A percentile compares a stretch with the other conserved stretches of the same genome.
phyloP scores from a whole-genome alignment of 1,284 basidiomycete genomes.

The Cerioporus squamosus region DNA sequence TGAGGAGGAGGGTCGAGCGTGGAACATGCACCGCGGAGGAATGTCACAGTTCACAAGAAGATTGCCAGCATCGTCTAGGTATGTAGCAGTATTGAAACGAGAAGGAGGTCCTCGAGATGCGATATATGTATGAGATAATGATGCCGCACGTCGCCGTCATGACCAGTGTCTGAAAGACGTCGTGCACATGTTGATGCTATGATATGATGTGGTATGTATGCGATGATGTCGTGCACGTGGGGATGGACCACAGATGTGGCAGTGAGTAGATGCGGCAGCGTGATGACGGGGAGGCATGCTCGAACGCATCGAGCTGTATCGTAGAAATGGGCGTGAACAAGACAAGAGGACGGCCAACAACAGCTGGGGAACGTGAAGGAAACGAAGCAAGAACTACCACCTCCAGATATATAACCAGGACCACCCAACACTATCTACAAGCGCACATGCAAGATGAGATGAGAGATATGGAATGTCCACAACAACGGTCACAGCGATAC shows the following conservation, averaged over 20 bases:
- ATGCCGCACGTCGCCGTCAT: not conserved
- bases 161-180: too few relatives aligned
- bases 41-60: not conserved
- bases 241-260: too few relatives aligned
- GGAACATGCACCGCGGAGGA: not conserved
- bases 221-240: too few relatives aligned
- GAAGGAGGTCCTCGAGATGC: not conserved
- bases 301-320: too few relatives aligned
- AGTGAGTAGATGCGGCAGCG: too few relatives aligned
- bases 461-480: not conserved
- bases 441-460: not conserved
- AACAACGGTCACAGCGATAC: not conserved
- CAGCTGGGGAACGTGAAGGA: not conserved
- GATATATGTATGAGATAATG: not conserved
- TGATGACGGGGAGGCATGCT: too few relatives aligned
- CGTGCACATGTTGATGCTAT: too few relatives aligned
- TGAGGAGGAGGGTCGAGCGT: not conserved
- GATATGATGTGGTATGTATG: too few relatives aligned
- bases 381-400: not conserved
- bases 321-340: not conserved
- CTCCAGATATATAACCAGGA: not conserved
- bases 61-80: slow-evolving; percentile 8
- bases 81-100: not conserved
- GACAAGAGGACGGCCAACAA: not conserved
- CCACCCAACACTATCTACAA: not conserved